Evolutionary conservation across 2,329 filamentous ascomycete genomes (phyloP), one percentile per base, ranked within the genome.

Genomic region (Microdochium trichocladiopsis): DNA sequence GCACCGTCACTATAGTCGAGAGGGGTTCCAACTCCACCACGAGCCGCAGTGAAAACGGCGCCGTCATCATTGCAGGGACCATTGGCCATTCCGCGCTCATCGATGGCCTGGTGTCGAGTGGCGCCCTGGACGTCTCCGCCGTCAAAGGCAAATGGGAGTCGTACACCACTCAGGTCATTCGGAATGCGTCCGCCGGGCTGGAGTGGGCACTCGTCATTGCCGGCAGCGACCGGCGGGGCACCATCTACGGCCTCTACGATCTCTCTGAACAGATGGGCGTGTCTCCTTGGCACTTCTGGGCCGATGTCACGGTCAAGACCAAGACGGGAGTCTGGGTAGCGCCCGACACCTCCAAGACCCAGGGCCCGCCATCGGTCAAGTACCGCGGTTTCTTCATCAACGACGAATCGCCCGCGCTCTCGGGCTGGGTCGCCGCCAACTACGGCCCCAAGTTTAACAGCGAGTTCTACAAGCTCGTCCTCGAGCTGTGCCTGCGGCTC

Each of bases 231-330:
- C 66, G 72, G 2, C 59, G 63, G 2, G 63, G 64, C 14, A 80
- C 84, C 25, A 74, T 92, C 49, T 78, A 93, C 66, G 84, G 91
- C 68, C 86, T 93, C 9, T 80, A 88, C 52, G 87, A 90, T 65
- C 93, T 93, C 73, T 75, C 88, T 54, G 92, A 88, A 86, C 76
- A 89, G 63, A 88, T 89, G 53, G 86, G 86, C 24, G 84, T 89
- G 12, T 86, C 81, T 28, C 84, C 83, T 43, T 87, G 83, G 82
- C 79, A 87, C 66, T 87, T 77, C 71, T 87, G 80, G 74, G 82
- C 84, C 5, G 84, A 87, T 61, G 79, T 84, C 1, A 74, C 81
- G 1, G 61, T 76, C 1, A 73, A 75, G 50, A 68, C 73, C 54
- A 74, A 77, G 56, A 64, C 71, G 22, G 70, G 73, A 6, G 78